These are phyloP conservation scores for Zygnema cylindricum DNA, from an alignment of 139 green algal genomes.

Conservation along the genomic window DNA sequence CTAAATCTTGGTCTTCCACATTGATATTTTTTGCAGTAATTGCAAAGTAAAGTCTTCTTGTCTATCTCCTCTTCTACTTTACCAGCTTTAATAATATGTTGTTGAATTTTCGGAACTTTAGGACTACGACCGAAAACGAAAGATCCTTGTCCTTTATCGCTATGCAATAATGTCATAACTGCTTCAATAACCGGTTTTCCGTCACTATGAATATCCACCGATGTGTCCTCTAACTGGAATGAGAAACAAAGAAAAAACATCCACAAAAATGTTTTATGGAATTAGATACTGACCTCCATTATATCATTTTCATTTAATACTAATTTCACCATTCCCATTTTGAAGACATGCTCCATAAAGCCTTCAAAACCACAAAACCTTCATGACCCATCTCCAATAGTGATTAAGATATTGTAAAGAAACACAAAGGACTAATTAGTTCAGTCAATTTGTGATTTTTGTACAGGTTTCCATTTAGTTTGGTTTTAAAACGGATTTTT, in stretches of 20 bases:
- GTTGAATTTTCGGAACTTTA: conserved; percentile 1
- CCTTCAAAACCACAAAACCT: too few relatives aligned
- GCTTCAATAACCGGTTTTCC: conserved; percentile 15
- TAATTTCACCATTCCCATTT: too few relatives aligned
- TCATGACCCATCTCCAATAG: too few relatives aligned
- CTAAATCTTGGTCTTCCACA: background rate
- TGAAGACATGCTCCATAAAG: background rate
- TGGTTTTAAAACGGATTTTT: too few relatives aligned
- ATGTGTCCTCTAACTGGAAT: conserved; percentile 31
- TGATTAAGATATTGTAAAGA: too few relatives aligned
- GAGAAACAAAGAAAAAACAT: background rate
- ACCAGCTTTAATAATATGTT: background rate
- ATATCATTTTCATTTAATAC: too few relatives aligned
- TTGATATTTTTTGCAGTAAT: conserved; percentile 28
- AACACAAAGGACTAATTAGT: too few relatives aligned
- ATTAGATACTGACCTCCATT: too few relatives aligned
- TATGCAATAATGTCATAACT: conserved; percentile 7
- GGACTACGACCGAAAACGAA: background rate
- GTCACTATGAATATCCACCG: background rate
- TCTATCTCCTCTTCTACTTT: background rate
- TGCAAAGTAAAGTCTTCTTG: conserved; percentile 6
- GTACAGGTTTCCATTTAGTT: too few relatives aligned
- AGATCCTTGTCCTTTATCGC: background rate
- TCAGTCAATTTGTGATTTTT: too few relatives aligned
- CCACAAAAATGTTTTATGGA: too few relatives aligned